Conservation (phyloP, 2,329 filamentous ascomycete genomes). For the Neophaeococcomyces aloes region DNA sequence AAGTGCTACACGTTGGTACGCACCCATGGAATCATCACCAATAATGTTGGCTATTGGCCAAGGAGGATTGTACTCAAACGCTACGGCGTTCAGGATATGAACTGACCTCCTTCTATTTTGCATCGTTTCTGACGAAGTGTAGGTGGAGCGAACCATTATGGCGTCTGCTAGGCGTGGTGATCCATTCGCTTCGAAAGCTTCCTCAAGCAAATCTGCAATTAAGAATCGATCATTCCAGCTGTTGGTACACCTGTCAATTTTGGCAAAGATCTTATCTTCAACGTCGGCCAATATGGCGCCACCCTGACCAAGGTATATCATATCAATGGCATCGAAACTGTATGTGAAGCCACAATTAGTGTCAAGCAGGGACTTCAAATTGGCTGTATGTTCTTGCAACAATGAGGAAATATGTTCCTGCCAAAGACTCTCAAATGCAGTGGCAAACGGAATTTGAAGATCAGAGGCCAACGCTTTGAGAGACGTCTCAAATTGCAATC, state of each 20-base stretch:
- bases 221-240: conserved; percentile 73
- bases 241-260: conserved; percentile 51
- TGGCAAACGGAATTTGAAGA: conserved; percentile 38
- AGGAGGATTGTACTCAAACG: conserved; percentile 56
- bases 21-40: conserved; percentile 49
- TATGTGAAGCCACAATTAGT: conserved; percentile 46
- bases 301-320: conserved; percentile 67
- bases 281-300: conserved; percentile 58
- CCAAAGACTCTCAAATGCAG: conserved; percentile 62
- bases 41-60: conserved; percentile 63
- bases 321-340: conserved; percentile 58
- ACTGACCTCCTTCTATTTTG: conserved; percentile 49
- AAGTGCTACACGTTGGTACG: conserved; percentile 63
- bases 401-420: conserved; percentile 63
- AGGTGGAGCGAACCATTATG: conserved; percentile 47
- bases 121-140: conserved; percentile 33
- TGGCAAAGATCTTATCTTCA: conserved; percentile 59
- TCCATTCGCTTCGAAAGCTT: conserved; percentile 49
- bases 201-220: conserved; percentile 66
- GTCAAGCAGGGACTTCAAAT: conserved; percentile 45
- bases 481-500: neutral
- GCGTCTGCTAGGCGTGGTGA: conserved; percentile 47
- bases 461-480: neutral
- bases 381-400: conserved; percentile 42
- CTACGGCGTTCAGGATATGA: conserved; percentile 51